A percentile compares a stretch with the other conserved stretches of the same genome.
Conservation (phyloP, 345 rosid species). For the Schrenkiella parvula region DNA sequence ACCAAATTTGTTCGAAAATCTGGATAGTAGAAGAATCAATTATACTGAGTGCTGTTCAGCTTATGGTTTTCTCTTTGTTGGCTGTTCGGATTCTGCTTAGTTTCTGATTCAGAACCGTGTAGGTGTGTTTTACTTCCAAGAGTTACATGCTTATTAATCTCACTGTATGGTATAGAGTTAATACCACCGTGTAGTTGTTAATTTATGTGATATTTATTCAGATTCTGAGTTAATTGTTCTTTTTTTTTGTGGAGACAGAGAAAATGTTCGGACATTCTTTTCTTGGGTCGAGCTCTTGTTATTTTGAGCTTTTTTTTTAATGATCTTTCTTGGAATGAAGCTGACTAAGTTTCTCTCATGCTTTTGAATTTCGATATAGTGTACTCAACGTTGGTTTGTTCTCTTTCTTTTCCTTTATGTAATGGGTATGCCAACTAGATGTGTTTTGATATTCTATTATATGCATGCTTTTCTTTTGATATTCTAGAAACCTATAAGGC, state of each 20-base stretch:
- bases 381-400: neutral
- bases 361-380: neutral
- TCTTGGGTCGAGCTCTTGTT: neutral
- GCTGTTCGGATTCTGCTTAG: neutral
- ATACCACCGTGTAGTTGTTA: neutral
- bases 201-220: neutral
- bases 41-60: neutral
- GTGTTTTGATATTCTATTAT: conserved; percentile 2
- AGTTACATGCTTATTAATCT: neutral
- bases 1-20: neutral
- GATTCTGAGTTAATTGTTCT: neutral
- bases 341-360: neutral
- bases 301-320: neutral
- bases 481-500: conserved; percentile 74
- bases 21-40: neutral
- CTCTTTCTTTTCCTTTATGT: neutral
- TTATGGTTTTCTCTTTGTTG: neutral
- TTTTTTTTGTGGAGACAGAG: neutral
- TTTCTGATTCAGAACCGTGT: neutral
- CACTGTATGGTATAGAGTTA: neutral
- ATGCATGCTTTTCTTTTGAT: conserved; percentile 1
- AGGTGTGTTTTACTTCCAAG: neutral
- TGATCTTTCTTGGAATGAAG: neutral
- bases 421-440: neutral
- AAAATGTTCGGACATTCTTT: neutral